phyloP scores from a whole-genome alignment of 2,329 filamentous ascomycete species.

The Penicillium sp. region DNA sequence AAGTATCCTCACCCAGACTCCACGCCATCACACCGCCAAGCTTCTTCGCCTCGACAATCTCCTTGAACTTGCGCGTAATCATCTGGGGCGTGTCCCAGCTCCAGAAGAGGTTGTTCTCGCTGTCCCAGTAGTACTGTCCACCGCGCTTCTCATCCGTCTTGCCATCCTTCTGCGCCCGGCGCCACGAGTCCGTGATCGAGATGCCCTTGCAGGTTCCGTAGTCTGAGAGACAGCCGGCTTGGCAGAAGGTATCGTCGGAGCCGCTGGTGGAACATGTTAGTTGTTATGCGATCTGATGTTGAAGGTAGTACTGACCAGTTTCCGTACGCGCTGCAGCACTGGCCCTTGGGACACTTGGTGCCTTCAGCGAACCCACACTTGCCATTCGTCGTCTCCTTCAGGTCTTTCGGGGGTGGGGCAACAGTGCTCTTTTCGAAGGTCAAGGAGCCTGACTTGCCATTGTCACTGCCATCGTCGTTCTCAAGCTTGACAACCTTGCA shows the following conservation, averaged over 20 bases:
- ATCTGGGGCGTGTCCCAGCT: constrained; percentile 62
- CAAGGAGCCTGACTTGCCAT: constrained; percentile 47
- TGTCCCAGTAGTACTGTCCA: constrained; percentile 65
- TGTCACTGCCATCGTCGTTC: constrained; percentile 54
- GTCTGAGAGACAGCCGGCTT: constrained; percentile 34
- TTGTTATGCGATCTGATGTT: neutral
- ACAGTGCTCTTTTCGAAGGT: constrained; percentile 45
- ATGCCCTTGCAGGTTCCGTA: constrained; percentile 41
- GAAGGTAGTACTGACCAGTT: constrained; percentile 28
- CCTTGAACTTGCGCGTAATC: constrained; percentile 57
- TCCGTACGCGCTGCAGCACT: constrained; percentile 36
- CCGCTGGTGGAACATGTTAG: constrained; percentile 25
- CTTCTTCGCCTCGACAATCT: constrained; percentile 51
- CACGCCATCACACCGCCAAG: constrained; percentile 70
- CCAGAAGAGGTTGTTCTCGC: constrained; percentile 59
- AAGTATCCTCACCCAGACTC: constrained; percentile 63
- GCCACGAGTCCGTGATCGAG: constrained; percentile 54
- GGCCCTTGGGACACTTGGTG: constrained; percentile 28
- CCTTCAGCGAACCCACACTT: constrained; percentile 30
- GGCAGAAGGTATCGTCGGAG: constrained; percentile 28
- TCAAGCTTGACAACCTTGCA: constrained; percentile 58
- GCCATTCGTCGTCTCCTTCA: constrained; percentile 26
- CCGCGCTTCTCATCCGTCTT: constrained; percentile 53
- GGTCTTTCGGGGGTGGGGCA: constrained; percentile 18
- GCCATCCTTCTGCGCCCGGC: constrained; percentile 49